Percentiles rank a stretch among this genome's conserved stretches.
Conservation (phyloP, 2,329 filamentous ascomycete species). For the Teratosphaeria pseudoeucalypti region DNA sequence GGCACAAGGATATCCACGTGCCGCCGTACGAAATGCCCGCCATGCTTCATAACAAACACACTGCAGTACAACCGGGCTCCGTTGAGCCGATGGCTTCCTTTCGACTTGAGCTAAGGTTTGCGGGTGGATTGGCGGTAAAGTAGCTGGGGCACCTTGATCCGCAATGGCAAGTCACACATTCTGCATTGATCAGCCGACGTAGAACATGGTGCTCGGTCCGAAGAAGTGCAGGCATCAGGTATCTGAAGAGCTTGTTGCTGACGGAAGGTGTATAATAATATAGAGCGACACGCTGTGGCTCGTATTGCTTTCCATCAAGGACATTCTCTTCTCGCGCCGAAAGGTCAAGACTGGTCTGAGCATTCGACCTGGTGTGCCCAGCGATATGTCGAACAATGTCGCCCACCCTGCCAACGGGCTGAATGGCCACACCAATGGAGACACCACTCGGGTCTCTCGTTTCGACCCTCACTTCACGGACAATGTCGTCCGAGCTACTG, state of each 20-base stretch:
- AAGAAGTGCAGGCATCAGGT: neutral
- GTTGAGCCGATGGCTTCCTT: neutral
- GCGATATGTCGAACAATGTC: neutral
- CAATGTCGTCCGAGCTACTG: slow-evolving; percentile 27
- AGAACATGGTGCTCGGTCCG: neutral
- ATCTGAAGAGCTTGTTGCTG: neutral
- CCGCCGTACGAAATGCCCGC: neutral
- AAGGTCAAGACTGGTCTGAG: slow-evolving; percentile 9
- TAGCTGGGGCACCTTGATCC: neutral
- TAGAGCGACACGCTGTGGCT: slow-evolving; percentile 12
- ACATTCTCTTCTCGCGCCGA: slow-evolving; percentile 11
- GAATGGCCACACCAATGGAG: neutral
- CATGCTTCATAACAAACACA: neutral
- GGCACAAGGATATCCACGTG: neutral
- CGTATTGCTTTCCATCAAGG: slow-evolving; percentile 11
- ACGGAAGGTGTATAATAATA: neutral
- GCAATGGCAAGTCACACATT: neutral
- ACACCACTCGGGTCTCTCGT: slow-evolving; percentile 1
- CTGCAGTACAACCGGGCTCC: neutral
- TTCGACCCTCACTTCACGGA: slow-evolving; percentile 26
- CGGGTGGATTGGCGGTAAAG: neutral
- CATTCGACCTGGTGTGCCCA: slow-evolving; percentile 6
- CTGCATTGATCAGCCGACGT: neutral
- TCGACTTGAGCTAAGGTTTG: neutral
- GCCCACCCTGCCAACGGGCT: neutral